A percentile compares a stretch with the other conserved stretches of the same genome.
Evolutionary conservation across 2,329 filamentous ascomycete species (phyloP).

Genomic region (Calonectria pteridis): DNA sequence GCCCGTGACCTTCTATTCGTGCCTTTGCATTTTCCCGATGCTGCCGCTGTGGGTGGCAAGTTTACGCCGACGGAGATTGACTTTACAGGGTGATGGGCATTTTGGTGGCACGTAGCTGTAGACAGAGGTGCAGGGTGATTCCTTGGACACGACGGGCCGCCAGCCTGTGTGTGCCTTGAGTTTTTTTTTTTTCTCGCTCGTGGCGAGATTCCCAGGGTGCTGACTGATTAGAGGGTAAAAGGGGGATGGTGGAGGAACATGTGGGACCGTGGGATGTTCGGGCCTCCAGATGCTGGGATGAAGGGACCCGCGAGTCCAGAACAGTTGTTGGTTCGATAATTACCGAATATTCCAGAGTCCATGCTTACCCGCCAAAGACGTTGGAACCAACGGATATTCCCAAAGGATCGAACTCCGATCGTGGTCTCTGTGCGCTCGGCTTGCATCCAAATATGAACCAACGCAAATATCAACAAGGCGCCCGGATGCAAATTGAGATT

Average conservation of each 20-base stretch:
- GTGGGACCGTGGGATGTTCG: constrained; percentile 17
- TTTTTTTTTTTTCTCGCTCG: not conserved
- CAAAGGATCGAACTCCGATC: not conserved
- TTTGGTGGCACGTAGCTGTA: not conserved
- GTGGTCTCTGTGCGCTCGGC: not conserved
- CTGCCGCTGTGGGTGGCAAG: not conserved
- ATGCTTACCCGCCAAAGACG: not conserved
- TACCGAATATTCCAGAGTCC: not conserved
- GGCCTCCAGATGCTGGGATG: constrained; percentile 8
- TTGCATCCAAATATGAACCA: constrained; percentile 18
- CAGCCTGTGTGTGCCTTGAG: constrained; percentile 6
- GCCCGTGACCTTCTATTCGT: not conserved
- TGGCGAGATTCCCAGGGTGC: constrained; percentile 24
- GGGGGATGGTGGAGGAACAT: constrained; percentile 26
- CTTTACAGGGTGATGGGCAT: not conserved
- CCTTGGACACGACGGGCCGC: constrained; percentile 2
- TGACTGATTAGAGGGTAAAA: constrained; percentile 31
- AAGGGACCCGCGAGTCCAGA: constrained; percentile 1
- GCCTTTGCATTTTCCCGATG: constrained; percentile 1
- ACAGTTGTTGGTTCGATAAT: constrained; percentile 4
- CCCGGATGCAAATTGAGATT: not conserved
- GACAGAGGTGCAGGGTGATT: constrained; percentile 2
- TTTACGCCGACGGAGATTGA: constrained; percentile 13
- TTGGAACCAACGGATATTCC: not conserved
- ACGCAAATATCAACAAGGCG: not conserved